Evolutionary conservation across 2,329 filamentous ascomycete genomes (phyloP).

Genomic region (Aspergillus tanneri): DNA sequence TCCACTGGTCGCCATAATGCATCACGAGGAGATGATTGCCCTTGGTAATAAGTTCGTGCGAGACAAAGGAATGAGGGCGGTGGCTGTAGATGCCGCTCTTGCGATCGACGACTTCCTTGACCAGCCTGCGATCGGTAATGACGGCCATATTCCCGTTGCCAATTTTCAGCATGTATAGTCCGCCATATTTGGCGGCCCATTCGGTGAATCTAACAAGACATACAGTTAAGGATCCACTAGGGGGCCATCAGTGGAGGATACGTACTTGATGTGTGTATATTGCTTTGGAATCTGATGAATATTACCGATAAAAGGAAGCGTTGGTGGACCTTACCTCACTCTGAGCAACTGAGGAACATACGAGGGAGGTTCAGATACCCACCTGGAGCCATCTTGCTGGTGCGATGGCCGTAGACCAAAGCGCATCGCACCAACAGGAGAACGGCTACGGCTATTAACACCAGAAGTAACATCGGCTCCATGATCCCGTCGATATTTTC

Average conservation of each 20-base stretch:
- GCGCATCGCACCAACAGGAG: too few relatives aligned
- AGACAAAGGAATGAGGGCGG: constrained; percentile 45
- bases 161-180: constrained; percentile 46
- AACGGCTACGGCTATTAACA: too few relatives aligned
- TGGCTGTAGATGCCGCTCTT: constrained; percentile 46
- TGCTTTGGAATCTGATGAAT: constrained; percentile 40
- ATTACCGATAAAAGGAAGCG: constrained; percentile 46
- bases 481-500: too few relatives aligned
- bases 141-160: constrained; percentile 44
- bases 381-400: too few relatives aligned
- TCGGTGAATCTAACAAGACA: constrained; percentile 39
- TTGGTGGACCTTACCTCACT: constrained; percentile 45
- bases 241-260: not conserved
- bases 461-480: too few relatives aligned
- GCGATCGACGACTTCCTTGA: constrained; percentile 49
- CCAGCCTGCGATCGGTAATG: constrained; percentile 40
- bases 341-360: too few relatives aligned
- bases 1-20: constrained; percentile 49
- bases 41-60: constrained; percentile 44
- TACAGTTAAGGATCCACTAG: not conserved
- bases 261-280: constrained; percentile 30
- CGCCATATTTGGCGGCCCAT: constrained; percentile 48
- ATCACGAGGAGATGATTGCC: constrained; percentile 52
- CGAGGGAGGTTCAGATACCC: too few relatives aligned
- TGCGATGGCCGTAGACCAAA: too few relatives aligned